phyloP scores from a whole-genome alignment of 495 filamentous ascomycete genomes.

The Aspergillus haitiensis region DNA sequence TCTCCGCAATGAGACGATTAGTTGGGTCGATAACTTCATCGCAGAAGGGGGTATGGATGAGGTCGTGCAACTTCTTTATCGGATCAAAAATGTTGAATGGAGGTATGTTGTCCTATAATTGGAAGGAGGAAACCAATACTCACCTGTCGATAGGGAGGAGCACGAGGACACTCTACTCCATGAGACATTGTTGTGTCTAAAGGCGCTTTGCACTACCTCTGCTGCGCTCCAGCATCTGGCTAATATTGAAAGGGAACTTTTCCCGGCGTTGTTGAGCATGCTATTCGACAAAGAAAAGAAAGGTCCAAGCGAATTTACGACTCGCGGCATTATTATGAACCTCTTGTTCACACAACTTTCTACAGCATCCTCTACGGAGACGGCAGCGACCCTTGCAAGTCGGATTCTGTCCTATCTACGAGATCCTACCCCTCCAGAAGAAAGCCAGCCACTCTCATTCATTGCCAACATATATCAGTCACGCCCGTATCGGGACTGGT shows the following conservation, averaged over 20 bases:
- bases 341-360: conserved; percentile 84
- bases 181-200: conserved; percentile 89
- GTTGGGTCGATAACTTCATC: conserved; percentile 93
- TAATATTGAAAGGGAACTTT: conserved; percentile 73
- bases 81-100: conserved; percentile 95
- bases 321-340: conserved; percentile 80
- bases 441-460: conserved; percentile 74
- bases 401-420: conserved; percentile 74
- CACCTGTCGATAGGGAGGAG: conserved; percentile 67
- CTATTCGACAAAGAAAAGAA: conserved; percentile 97
- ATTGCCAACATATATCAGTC: conserved; percentile 84
- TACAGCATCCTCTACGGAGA: conserved; percentile 52
- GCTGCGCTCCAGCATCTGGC: conserved; percentile 78
- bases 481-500: conserved; percentile 90
- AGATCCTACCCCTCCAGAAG: conserved; percentile 75
- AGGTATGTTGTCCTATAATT: conserved; percentile 58
- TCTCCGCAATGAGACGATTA: conserved; percentile 89
- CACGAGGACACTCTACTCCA: conserved; percentile 93
- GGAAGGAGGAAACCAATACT: conserved; percentile 21
- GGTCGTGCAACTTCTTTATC: conserved; percentile 78
- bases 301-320: conserved; percentile 93
- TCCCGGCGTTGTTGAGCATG: conserved; percentile 83
- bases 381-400: conserved; percentile 55
- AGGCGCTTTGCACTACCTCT: conserved; percentile 90
- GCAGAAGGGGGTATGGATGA: conserved; percentile 87